Evolutionary conservation across 2,329 filamentous ascomycete genomes (phyloP).

Genomic region (Leptographium procerum): DNA sequence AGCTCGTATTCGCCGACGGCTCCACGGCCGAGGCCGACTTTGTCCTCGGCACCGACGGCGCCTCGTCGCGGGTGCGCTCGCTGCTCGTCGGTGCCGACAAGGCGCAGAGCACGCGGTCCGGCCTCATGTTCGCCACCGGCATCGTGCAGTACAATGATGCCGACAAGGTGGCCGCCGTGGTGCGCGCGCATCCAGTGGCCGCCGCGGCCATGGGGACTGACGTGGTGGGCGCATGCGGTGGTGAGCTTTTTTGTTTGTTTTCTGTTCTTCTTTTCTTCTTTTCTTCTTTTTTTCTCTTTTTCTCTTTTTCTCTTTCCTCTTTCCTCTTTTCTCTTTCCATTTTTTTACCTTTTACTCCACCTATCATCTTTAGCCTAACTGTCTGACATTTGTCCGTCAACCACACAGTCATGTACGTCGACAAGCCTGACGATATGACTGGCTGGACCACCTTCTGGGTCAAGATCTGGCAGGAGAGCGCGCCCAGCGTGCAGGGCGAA

Average conservation of each 20-base stretch:
- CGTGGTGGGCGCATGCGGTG: conserved; percentile 17
- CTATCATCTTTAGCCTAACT: too few species aligned
- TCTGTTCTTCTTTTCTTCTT: neutral
- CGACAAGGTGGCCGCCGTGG: conserved; percentile 17
- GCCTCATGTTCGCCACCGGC: conserved; percentile 19
- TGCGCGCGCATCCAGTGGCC: conserved; percentile 20
- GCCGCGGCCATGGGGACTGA: conserved; percentile 19
- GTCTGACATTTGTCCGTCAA: too few species aligned
- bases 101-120: conserved; percentile 16
- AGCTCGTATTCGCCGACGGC: conserved; percentile 18
- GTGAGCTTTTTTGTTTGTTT: neutral
- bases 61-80: conserved; percentile 18
- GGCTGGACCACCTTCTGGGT: conserved; percentile 24
- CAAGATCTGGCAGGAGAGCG: conserved; percentile 22
- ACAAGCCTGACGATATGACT: conserved; percentile 12
- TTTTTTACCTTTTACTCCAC: too few species aligned
- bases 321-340: neutral
- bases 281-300: neutral
- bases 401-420: conserved; percentile 14
- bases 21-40: conserved; percentile 14
- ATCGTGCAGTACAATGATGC: conserved; percentile 17
- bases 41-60: conserved; percentile 23
- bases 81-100: conserved; percentile 18
- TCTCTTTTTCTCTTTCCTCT: neutral
- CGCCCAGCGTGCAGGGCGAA: conserved; percentile 19